Percentiles rank a stretch among this genome's conserved stretches.
phyloP scores from a whole-genome alignment of 2,329 filamentous ascomycete genomes.

The Ambrosiella beaveri region DNA sequence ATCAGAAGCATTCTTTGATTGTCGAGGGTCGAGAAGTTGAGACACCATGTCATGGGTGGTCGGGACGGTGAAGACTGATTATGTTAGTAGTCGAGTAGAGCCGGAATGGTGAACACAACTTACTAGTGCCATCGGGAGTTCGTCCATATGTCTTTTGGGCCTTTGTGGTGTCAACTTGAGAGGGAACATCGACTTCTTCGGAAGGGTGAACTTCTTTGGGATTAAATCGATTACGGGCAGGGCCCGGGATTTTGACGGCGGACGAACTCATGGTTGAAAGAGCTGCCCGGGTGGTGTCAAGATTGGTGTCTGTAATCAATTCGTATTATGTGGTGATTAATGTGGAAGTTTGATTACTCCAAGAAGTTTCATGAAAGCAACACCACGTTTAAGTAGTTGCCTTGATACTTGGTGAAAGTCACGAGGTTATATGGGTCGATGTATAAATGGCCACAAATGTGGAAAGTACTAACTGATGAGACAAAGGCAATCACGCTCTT shows the following conservation, averaged over 20 bases:
- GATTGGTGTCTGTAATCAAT: too few species aligned
- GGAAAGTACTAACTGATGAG: too few species aligned
- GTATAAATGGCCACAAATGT: too few species aligned
- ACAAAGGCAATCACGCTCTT: too few species aligned
- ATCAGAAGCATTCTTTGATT: slow-evolving; percentile 91
- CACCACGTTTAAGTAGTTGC: too few species aligned
- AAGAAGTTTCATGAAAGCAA: too few species aligned
- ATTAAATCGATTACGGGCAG: slow-evolving; percentile 8
- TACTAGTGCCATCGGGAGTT: slow-evolving; percentile 80
- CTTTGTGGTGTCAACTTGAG: not conserved
- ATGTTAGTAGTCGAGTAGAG: not conserved
- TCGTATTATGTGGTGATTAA: too few species aligned
- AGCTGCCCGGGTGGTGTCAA: not conserved
- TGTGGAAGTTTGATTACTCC: too few species aligned
- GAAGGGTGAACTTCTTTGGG: slow-evolving; percentile 8
- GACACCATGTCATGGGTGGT: slow-evolving; percentile 98
- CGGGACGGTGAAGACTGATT: slow-evolving; percentile 78
- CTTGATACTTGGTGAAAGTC: too few species aligned
- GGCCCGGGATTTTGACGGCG: slow-evolving; percentile 2
- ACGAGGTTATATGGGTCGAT: too few species aligned
- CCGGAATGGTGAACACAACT: slow-evolving; percentile 19
- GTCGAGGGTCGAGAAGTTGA: slow-evolving; percentile 80
- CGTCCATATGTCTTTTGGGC: slow-evolving; percentile 66
- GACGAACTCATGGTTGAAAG: slow-evolving; percentile 13
- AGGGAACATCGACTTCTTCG: not conserved